Conservation (phyloP, 2,329 filamentous ascomycete species). For the Metarhizium humberi region DNA sequence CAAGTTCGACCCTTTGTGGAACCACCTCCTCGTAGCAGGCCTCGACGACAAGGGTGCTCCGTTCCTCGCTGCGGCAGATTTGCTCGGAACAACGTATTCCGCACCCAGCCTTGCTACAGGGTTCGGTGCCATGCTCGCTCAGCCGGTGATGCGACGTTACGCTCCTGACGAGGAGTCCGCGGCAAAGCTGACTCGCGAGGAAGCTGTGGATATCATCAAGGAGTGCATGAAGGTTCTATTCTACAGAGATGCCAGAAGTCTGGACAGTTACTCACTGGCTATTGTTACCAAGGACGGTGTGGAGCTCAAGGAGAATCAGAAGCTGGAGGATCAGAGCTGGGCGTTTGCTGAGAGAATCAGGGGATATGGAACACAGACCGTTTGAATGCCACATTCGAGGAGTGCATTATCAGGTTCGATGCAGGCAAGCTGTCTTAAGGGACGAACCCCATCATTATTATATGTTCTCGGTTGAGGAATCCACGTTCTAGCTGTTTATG, state of each 20-base stretch:
- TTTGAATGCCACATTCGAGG: slow-evolving; percentile 22
- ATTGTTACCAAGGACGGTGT: slow-evolving; percentile 85
- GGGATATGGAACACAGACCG: slow-evolving; percentile 84
- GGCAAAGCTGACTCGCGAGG: slow-evolving; percentile 61
- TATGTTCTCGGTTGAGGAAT: no score
- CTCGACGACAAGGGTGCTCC: slow-evolving; percentile 71
- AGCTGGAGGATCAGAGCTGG: slow-evolving; percentile 95
- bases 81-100: slow-evolving; percentile 86
- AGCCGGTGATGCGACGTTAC: slow-evolving; percentile 78
- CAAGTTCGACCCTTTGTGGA: slow-evolving; percentile 97
- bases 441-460: neutral
- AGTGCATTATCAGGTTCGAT: neutral
- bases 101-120: slow-evolving; percentile 86
- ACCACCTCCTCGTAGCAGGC: slow-evolving; percentile 84
- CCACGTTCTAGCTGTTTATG: no score
- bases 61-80: slow-evolving; percentile 85
- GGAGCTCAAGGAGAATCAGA: slow-evolving; percentile 72
- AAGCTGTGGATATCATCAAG: slow-evolving; percentile 72
- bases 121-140: slow-evolving; percentile 84
- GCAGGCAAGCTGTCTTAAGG: neutral
- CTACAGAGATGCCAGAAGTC: slow-evolving; percentile 89
- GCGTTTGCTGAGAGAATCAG: slow-evolving; percentile 91
- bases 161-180: slow-evolving; percentile 78
- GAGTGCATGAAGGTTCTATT: slow-evolving; percentile 98
- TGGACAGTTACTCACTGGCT: slow-evolving; percentile 86